Base-by-base conservation (phyloP, 2,329 filamentous ascomycete species). In the Calonectria multiphialidica region DNA sequence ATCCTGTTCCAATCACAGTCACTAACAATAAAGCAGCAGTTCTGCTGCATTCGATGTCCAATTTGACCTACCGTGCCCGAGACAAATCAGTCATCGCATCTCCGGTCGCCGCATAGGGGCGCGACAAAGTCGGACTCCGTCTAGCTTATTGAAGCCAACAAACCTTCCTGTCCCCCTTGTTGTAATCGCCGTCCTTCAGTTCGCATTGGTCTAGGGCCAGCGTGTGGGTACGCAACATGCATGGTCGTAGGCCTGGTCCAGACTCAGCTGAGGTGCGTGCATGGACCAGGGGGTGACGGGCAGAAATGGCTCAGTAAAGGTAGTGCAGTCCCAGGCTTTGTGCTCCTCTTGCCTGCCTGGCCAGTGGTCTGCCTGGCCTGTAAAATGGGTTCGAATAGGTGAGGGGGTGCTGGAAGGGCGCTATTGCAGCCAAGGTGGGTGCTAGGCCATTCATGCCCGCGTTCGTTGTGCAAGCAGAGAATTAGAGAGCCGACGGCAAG, bases 251-350 rank as follows among this genome's bases (percentile, higher is more conserved):
- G 62, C 72, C 67, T 70, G 75, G 72, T 70, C 75, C 70, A 79
- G 77, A 78, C 74, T 80, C 78, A 79, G 79, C 77, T 76, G 75
- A 76, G 73, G 73, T 69, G 70, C 72, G 73, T 71, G 72, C 72
- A 76, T 74, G 72, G 72, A 57, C 74, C 75, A 76, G 72, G 72
- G 45, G 68, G 73, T 63, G 68, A 64, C 33, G 35, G 62, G 47
- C 61, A 40, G 72, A 77, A 72, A 77, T 75, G 70, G 72, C 72
- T 74, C 72, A 76, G 47, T 57, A 50, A 63, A 64, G 21, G 59
- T 37, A 42, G 40, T 49, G 50, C 45, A 62, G 16, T 40, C 53
- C 50, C 23, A 50, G 33, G 33, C 59, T 64, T 44, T 64, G 68
- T 65, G 55, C 30, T 47, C 30, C 68, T 53, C 18, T 66, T 49